Percentiles rank a stretch among this genome's conserved stretches.
phyloP scores from a whole-genome alignment of 495 filamentous ascomycete genomes.

The Podospora pseudocomata region DNA sequence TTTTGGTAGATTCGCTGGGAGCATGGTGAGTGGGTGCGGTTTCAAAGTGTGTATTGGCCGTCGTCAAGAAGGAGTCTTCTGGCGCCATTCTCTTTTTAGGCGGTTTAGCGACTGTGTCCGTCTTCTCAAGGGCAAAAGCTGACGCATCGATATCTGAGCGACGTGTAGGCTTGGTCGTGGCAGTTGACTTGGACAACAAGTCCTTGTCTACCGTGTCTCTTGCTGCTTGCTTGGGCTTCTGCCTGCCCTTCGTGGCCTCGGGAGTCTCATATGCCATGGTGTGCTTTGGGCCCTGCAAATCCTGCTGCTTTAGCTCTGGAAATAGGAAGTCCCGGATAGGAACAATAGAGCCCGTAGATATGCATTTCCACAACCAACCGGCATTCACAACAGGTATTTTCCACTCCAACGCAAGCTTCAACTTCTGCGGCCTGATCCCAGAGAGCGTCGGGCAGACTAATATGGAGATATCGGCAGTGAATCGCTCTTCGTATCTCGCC shows the following conservation, averaged over 20 bases:
- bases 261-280: neutral
- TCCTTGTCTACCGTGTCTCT: constrained; percentile 20
- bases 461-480: constrained; percentile 63
- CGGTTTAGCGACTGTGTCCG: neutral
- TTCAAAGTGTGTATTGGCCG: constrained; percentile 22
- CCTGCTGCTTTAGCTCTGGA: constrained; percentile 33
- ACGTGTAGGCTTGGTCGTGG: constrained; percentile 14
- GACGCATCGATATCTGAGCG: constrained; percentile 22
- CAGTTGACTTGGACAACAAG: constrained; percentile 20
- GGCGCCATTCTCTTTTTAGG: neutral
- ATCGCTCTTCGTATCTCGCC: constrained; percentile 69
- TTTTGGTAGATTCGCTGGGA: constrained; percentile 9
- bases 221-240: constrained; percentile 11
- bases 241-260: neutral
- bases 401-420: constrained; percentile 67
- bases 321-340: constrained; percentile 40
- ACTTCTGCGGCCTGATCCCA: constrained; percentile 66
- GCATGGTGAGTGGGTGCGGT: constrained; percentile 39
- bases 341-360: constrained; percentile 44
- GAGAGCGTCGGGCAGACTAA: constrained; percentile 60
- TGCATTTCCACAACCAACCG: constrained; percentile 81
- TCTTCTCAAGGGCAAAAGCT: constrained; percentile 17
- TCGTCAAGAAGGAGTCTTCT: constrained; percentile 8
- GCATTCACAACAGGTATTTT: constrained; percentile 71
- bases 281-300: neutral